These are phyloP conservation scores for Centaurea solstitialis DNA, from an alignment of 129 eudicot genomes.

Conservation along the genomic window DNA sequence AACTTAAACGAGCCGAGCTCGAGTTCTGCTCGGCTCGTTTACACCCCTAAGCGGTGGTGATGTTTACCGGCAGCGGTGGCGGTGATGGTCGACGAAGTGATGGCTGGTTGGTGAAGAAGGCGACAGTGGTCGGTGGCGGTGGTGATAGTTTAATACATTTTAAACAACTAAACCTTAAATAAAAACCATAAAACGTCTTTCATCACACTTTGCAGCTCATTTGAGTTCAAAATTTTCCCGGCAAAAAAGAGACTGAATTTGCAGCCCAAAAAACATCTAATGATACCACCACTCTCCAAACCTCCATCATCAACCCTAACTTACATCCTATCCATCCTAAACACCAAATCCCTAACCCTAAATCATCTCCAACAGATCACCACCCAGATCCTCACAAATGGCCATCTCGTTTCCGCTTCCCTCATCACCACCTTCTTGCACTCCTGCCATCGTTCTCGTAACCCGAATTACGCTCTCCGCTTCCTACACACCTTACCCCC, in stretches of 20 bases:
- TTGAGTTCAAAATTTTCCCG: background rate
- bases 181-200: too few species aligned
- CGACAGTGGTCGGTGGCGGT: too few species aligned
- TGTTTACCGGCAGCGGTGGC: too few species aligned
- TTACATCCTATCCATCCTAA: conserved; percentile 20
- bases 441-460: conserved; percentile 31
- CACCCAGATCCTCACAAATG: conserved; percentile 38
- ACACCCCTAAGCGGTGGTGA: too few species aligned
- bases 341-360: conserved; percentile 27
- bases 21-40: too few species aligned
- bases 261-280: conserved; percentile 16
- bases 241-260: background rate
- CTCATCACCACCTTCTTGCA: conserved; percentile 37
- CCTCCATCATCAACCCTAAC: conserved; percentile 18
- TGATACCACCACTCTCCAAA: conserved; percentile 29
- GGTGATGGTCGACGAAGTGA: too few species aligned
- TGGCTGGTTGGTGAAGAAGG: too few species aligned
- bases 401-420: conserved; percentile 26
- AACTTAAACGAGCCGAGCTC: too few species aligned
- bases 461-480: conserved; percentile 22
- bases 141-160: too few species aligned
- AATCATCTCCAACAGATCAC: conserved; percentile 46
- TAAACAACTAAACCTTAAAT: too few species aligned
- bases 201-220: too few species aligned
- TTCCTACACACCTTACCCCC: conserved; percentile 34